phyloP scores from a whole-genome alignment of 1,284 basidiomycete genomes.

The Mycena sp. region DNA sequence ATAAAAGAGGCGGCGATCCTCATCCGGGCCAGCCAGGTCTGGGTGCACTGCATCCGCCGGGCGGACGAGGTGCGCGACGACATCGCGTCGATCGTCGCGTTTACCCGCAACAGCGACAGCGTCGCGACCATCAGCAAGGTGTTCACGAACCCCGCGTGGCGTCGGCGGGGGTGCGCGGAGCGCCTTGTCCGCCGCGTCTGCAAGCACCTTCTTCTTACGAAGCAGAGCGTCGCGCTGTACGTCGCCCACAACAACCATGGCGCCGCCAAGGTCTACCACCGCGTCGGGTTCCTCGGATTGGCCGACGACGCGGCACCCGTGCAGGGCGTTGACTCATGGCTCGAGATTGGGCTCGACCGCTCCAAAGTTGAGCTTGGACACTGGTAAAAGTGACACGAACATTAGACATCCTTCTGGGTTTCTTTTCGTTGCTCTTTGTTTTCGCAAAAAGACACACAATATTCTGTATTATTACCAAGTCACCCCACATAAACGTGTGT shows the following conservation, averaged over 20 bases:
- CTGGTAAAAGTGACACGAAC: too few species aligned
- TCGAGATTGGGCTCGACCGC: constrained; percentile 69
- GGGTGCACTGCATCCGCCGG: constrained; percentile 63
- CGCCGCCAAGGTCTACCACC: constrained; percentile 64
- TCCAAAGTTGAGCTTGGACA: constrained; percentile 60
- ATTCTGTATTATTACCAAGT: constrained; percentile 14
- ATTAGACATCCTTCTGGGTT: too few species aligned
- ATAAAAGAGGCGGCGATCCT: constrained; percentile 59
- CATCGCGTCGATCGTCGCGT: constrained; percentile 73
- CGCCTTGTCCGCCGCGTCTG: constrained; percentile 64
- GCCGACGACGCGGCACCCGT: constrained; percentile 38
- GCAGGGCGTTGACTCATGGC: constrained; percentile 61
- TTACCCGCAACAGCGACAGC: constrained; percentile 60
- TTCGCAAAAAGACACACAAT: constrained; percentile 5
- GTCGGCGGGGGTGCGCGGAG: constrained; percentile 63
- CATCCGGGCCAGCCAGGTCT: constrained; percentile 59
- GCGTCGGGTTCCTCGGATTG: constrained; percentile 68
- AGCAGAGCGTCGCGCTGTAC: constrained; percentile 60
- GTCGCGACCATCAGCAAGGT: constrained; percentile 75
- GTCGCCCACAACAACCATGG: constrained; percentile 62
- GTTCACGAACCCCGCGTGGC: constrained; percentile 61
- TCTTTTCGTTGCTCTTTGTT: too few species aligned
- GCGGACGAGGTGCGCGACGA: constrained; percentile 53
- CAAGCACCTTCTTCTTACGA: constrained; percentile 43
- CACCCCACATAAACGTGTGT: constrained; percentile 2